A percentile compares a stretch with the other conserved stretches of the same genome.
Evolutionary conservation across 306 rosid genomes (phyloP).

Genomic region (Ormosia semicastrata): DNA sequence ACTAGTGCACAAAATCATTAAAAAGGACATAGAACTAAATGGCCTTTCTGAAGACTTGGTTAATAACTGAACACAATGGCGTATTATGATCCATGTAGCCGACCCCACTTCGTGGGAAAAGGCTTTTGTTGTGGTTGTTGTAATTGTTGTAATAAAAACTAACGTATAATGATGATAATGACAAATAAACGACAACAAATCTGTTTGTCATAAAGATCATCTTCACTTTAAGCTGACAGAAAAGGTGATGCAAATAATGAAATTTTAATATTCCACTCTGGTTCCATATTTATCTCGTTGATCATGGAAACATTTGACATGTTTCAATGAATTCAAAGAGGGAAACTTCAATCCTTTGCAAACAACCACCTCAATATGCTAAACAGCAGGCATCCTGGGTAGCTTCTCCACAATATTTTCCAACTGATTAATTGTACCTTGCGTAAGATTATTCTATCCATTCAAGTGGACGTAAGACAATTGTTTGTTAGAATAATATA

Average conservation of each 20-base stretch:
- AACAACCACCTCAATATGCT: background rate
- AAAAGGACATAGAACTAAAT: background rate
- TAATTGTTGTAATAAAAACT: background rate
- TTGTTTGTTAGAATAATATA: background rate
- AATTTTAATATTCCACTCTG: background rate
- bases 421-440: background rate
- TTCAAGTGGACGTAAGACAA: background rate
- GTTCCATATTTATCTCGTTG: background rate
- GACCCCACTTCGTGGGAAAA: background rate
- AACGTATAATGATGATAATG: background rate
- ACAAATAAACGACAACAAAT: background rate
- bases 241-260: background rate
- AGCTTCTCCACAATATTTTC: background rate
- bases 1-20: background rate
- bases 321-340: background rate
- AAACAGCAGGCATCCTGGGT: background rate
- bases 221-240: conserved; percentile 3
- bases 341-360: background rate
- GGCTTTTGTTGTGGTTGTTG: background rate
- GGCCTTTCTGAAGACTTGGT: background rate
- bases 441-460: background rate
- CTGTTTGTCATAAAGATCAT: background rate
- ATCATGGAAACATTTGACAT: background rate
- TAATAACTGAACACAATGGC: background rate
- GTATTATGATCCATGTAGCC: too few relatives aligned